Base-by-base conservation (phyloP, 83 land plant genomes). In the Picea engelmannii region DNA sequence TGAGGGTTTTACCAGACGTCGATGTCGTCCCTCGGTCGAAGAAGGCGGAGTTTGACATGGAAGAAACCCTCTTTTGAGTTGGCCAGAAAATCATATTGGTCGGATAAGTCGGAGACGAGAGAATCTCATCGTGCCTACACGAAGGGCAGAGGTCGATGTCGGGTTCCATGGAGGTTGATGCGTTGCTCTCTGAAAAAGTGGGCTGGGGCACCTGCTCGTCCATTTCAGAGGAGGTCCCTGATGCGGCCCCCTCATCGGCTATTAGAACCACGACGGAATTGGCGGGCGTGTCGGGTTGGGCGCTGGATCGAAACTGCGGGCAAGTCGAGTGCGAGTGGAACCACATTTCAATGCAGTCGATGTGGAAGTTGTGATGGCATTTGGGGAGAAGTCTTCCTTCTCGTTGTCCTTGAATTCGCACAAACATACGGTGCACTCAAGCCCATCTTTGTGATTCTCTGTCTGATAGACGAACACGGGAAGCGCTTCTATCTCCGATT, bases 41-140 rank as follows among this genome's bases (percentile, higher is more conserved):
- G 47, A 44, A 61, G 44, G 77, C 27, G 2, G 47, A 4, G 49
- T 58, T 77, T 21, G 79, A 66, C 2, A 67, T 73, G 11, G 77
- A 49, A 40, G 68, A 82, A 1, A 91, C 84, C 66, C 80, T 80
- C n/a, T 79, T 81, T 15, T 91, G 82, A 12, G 81, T 81, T 0
- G 90, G 92, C 92, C 90, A 90, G 62, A 86, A 88, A 82, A 92
- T 82, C 35, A 92, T 84, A 47, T 90, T 92, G 9, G 94, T 88
- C 4, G 94, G 92, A 42, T 84, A 86, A 81, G 42, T 85, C 38
- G 73, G 78, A 24, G 84, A 74, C 38, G 44, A 47, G 9, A 69
- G n/a, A 11, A 8, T n/a, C 3, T 69, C 73, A 8, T 16, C 21
- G 11, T 70, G 49, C 21, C 75, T 70, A 23, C 75, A 70, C 75